Evolutionary conservation across 345 rosid species (phyloP).

Genomic region (Camelina neglecta): DNA sequence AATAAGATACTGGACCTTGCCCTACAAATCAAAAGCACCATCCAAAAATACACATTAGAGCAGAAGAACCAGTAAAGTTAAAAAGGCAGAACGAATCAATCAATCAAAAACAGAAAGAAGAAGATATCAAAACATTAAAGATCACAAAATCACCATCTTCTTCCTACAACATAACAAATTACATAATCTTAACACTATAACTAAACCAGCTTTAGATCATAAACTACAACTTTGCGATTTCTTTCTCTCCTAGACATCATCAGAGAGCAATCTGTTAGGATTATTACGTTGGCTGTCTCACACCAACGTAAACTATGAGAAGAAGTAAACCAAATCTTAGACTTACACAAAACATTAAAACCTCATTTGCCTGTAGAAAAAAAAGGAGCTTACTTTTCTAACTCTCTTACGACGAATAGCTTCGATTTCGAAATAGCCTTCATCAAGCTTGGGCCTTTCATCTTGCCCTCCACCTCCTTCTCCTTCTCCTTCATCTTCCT

Average conservation of each 20-base stretch:
- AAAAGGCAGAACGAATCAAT: conserved; percentile 18
- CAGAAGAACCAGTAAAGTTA: conserved; percentile 20
- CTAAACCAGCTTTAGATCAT: not conserved
- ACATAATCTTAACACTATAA: not conserved
- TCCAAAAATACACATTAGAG: not conserved
- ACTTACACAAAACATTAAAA: conserved; percentile 13
- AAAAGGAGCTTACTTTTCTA: conserved; percentile 66
- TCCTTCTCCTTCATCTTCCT: conserved; percentile 48
- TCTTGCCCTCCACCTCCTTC: conserved; percentile 47
- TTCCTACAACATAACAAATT: not conserved
- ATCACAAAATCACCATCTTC: not conserved
- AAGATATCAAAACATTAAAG: conserved; percentile 30
- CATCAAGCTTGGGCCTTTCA: conserved; percentile 83
- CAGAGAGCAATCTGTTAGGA: conserved; percentile 2
- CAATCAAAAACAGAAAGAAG: conserved; percentile 14
- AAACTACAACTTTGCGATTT: not conserved
- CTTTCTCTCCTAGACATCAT: not conserved
- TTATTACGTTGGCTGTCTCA: conserved; percentile 1
- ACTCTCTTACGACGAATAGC: conserved; percentile 90
- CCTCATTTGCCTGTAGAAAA: conserved; percentile 2
- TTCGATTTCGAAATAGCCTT: conserved; percentile 94
- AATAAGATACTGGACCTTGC: conserved; percentile 91
- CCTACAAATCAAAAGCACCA: conserved; percentile 55
- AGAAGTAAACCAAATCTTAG: conserved; percentile 11
- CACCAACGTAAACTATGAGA: conserved; percentile 13